Percentiles rank a stretch among this genome's conserved stretches.
phyloP scores from a whole-genome alignment of 306 rosid species.

The Fragaria nilgerrensis region DNA sequence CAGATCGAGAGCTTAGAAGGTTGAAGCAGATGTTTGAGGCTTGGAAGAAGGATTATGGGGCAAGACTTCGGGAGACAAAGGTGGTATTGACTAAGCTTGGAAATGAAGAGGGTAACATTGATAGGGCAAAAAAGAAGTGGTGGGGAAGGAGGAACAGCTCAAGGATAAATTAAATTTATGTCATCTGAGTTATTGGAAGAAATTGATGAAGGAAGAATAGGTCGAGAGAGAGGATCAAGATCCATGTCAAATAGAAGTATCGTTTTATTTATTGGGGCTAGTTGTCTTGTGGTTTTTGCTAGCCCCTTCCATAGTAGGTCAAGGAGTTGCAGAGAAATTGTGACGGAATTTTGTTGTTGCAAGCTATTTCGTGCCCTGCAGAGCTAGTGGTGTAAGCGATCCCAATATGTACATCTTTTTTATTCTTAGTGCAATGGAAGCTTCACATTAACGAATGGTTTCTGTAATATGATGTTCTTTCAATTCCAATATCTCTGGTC shows the following conservation, averaged over 20 bases:
- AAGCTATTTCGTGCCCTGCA: conserved; percentile 25
- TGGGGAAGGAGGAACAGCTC: conserved; percentile 97
- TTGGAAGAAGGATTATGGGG: conserved; percentile 92
- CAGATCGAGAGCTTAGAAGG: conserved; percentile 89
- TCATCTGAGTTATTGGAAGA: conserved; percentile 3
- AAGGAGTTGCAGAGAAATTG: conserved; percentile 24
- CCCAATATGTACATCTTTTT: conserved; percentile 36
- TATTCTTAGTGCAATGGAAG: conserved; percentile 14
- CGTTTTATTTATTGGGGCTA: conserved; percentile 35
- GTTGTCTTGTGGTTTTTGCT: conserved; percentile 37
- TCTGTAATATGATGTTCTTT: not conserved
- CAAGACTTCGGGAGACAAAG: conserved; percentile 88
- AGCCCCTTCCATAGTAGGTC: conserved; percentile 25
- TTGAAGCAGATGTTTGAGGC: conserved; percentile 95
- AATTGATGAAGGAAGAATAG: conserved; percentile 19
- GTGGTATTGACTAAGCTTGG: conserved; percentile 80
- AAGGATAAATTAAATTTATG: conserved; percentile 54
- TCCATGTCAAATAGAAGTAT: conserved; percentile 19
- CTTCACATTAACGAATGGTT: conserved; percentile 11
- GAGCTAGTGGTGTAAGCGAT: conserved; percentile 14
- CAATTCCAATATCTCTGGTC: not conserved
- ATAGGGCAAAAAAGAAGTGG: conserved; percentile 81
- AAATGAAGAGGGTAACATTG: conserved; percentile 65
- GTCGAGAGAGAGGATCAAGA: not conserved
- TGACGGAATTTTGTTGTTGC: conserved; percentile 32